These are phyloP conservation scores for Lentinula lateritia DNA, from an alignment of 768 basidiomycete species.

Conservation along the genomic window DNA sequence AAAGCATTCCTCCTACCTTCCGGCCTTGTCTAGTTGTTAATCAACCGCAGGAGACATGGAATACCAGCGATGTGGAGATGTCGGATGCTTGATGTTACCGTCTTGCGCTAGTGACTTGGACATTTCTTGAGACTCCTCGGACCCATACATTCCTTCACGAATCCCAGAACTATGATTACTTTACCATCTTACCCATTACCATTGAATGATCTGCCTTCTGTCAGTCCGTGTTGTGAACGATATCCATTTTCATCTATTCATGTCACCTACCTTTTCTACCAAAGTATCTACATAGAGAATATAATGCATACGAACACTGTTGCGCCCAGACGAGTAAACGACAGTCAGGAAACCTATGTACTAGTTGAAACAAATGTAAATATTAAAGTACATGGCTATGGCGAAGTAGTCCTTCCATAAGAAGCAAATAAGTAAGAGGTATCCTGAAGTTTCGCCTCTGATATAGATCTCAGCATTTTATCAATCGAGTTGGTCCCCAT, in stretches of 20 bases:
- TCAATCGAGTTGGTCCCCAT: conserved; percentile 15
- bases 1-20: not conserved
- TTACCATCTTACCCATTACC: too few relatives aligned
- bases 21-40: not conserved
- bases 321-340: not conserved
- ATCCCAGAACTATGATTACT: too few relatives aligned
- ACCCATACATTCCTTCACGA: not conserved
- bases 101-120: not conserved
- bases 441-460: not conserved
- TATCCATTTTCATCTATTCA: too few relatives aligned
- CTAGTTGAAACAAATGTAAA: not conserved
- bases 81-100: not conserved
- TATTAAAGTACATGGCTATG: not conserved
- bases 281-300: too few relatives aligned
- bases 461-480: not conserved
- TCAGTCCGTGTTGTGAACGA: too few relatives aligned
- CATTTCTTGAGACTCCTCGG: not conserved
- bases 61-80: not conserved
- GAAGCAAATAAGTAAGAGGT: not conserved
- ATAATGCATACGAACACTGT: not conserved
- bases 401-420: not conserved
- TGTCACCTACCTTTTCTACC: too few relatives aligned
- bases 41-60: not conserved
- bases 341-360: not conserved
- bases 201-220: too few relatives aligned